Conservation (phyloP, 192 early-diverging fungal species). For the Oehlia diaphana region DNA sequence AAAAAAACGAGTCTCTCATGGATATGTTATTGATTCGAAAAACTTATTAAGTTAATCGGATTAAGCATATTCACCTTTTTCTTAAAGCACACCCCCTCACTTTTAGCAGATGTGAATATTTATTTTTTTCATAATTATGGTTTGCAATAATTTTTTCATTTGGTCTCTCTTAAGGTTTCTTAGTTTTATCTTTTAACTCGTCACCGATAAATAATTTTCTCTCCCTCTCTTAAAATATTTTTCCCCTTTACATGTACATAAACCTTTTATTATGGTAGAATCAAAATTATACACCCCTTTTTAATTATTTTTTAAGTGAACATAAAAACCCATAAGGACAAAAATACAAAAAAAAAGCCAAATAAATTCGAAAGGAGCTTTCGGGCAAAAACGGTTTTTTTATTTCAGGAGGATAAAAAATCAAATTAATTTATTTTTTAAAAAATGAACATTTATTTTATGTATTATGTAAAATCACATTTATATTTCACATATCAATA, state of each 20-base stretch:
- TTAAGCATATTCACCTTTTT: no score
- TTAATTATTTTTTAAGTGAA: constrained; percentile 3
- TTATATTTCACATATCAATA: no score
- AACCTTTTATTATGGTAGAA: not conserved
- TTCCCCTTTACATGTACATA: not conserved
- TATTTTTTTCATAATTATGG: no score
- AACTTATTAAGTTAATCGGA: not conserved
- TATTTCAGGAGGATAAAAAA: constrained; percentile 23
- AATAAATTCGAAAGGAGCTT: constrained; percentile 2
- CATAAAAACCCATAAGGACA: constrained; percentile 2
- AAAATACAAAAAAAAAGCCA: not conserved
- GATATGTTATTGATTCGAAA: not conserved
- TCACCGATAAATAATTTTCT: not conserved
- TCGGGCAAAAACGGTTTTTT: constrained; percentile 8
- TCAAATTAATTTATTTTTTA: not conserved
- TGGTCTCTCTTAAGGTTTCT: not conserved
- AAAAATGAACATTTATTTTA: not conserved
- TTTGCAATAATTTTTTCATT: no score
- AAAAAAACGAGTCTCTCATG: no score
- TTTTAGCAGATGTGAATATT: no score
- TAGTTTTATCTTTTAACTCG: not conserved
- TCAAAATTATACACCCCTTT: not conserved
- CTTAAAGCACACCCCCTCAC: no score
- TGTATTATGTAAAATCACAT: no score
- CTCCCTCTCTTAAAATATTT: not conserved